phyloP scores from a whole-genome alignment of 164 flowering plant genomes.

The Aristolochia contorta region DNA sequence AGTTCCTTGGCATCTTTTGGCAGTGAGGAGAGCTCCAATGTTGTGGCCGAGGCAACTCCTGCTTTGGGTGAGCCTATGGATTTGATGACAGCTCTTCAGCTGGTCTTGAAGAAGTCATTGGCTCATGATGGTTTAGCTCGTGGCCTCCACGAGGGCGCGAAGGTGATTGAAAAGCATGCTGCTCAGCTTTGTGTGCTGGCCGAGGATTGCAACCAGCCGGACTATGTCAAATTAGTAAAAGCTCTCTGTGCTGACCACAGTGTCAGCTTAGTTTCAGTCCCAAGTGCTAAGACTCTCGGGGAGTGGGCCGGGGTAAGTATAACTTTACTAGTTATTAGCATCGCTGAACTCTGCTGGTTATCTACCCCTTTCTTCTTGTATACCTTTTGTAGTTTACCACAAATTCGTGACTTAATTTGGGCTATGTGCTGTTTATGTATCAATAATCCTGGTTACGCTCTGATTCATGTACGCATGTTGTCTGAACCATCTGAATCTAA shows the following conservation, averaged over 20 bases:
- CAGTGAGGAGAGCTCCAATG: constrained; percentile 34
- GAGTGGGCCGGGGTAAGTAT: constrained; percentile 78
- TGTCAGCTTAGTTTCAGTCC: constrained; percentile 54
- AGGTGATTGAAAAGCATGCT: constrained; percentile 70
- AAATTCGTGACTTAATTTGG: too few species aligned
- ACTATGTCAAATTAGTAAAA: constrained; percentile 62
- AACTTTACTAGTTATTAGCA: neutral
- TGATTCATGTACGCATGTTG: too few species aligned
- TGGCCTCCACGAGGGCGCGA: constrained; percentile 75
- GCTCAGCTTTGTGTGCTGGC: constrained; percentile 75
- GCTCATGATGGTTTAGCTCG: constrained; percentile 61
- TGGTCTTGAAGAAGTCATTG: constrained; percentile 58
- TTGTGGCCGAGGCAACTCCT: constrained; percentile 27
- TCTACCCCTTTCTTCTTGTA: too few species aligned
- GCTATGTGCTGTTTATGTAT: too few species aligned
- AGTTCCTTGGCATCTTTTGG: neutral
- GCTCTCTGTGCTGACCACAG: constrained; percentile 73
- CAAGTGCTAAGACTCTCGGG: constrained; percentile 73
- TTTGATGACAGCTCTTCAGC: constrained; percentile 46
- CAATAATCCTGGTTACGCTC: too few species aligned
- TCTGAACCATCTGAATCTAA: too few species aligned
- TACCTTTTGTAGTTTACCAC: too few species aligned
- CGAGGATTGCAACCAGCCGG: constrained; percentile 72
- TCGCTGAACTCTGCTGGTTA: too few species aligned
- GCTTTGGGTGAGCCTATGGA: constrained; percentile 56